Conservation (phyloP, 2,329 filamentous ascomycete genomes). For the Coniella lustricola region DNA sequence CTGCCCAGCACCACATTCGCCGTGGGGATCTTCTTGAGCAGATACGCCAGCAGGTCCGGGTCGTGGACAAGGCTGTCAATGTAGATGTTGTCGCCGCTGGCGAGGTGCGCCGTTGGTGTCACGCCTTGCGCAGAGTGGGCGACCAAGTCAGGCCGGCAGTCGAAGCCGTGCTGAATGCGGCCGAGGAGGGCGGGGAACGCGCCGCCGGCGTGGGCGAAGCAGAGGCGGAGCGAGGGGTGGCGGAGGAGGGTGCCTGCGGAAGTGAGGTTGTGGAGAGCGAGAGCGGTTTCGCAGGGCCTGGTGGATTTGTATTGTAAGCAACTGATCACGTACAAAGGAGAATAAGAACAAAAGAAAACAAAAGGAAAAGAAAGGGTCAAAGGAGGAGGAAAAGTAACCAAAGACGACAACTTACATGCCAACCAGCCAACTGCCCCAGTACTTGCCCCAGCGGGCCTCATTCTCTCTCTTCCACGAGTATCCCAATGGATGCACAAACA, state of each 20-base stretch:
- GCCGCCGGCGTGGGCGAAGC: constrained; percentile 30
- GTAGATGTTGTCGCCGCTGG: constrained; percentile 24
- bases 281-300: constrained; percentile 27
- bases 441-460: constrained; percentile 24
- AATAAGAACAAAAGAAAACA: no score
- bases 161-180: constrained; percentile 28
- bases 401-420: constrained; percentile 22
- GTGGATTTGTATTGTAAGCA: no score
- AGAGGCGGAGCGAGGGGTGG: constrained; percentile 26
- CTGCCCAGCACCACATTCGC: constrained; percentile 27
- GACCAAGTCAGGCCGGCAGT: constrained; percentile 29
- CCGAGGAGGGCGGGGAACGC: constrained; percentile 29
- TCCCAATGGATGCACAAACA: constrained; percentile 30
- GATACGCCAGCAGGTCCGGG: constrained; percentile 27
- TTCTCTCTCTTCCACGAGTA: constrained; percentile 28
- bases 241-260: constrained; percentile 24
- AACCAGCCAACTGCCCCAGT: constrained; percentile 29
- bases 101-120: constrained; percentile 25
- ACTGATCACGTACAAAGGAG: no score
- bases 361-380: no score
- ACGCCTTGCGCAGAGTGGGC: constrained; percentile 24
- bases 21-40: constrained; percentile 26
- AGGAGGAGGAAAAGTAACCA: no score
- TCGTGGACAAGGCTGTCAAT: constrained; percentile 30
- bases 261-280: constrained; percentile 27